Conservation (phyloP, 305 asterid genomes). For the Caryopteris hybrid region DNA sequence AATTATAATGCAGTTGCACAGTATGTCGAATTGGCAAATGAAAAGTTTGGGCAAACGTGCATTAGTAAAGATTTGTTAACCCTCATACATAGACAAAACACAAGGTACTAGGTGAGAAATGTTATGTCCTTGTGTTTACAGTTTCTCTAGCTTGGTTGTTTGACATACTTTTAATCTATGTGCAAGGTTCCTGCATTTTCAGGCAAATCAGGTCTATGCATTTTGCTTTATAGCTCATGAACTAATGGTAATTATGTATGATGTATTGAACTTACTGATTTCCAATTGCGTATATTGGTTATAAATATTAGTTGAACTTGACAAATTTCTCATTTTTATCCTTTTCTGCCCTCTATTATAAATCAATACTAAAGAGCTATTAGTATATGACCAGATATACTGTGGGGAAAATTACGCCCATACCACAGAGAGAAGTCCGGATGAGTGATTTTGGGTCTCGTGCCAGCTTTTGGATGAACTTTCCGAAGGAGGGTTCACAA, state of each 20-base stretch:
- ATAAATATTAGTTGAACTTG: neutral
- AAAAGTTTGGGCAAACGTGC: neutral
- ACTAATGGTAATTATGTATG: neutral
- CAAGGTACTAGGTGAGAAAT: neutral
- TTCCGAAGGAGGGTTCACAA: constrained; percentile 90
- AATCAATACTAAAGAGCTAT: constrained; percentile 21
- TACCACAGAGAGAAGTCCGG: constrained; percentile 88
- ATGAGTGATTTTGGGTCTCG: constrained; percentile 77
- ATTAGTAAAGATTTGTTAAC: neutral
- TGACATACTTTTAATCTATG: neutral
- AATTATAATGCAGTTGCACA: neutral
- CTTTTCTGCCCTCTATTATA: neutral
- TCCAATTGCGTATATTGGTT: constrained; percentile 9
- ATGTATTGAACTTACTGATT: neutral
- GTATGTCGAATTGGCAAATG: neutral
- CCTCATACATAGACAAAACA: neutral
- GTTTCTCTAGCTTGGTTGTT: neutral
- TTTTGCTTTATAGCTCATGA: neutral
- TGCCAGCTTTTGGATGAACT: constrained; percentile 96
- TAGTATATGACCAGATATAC: constrained; percentile 63
- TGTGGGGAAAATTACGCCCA: constrained; percentile 97
- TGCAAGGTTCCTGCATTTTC: neutral
- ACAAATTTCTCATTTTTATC: constrained; percentile 1
- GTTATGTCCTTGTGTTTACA: neutral
- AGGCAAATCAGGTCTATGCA: neutral